Base-by-base conservation (phyloP, 495 filamentous ascomycete species). In the Podospora bellae-mahoneyi region DNA sequence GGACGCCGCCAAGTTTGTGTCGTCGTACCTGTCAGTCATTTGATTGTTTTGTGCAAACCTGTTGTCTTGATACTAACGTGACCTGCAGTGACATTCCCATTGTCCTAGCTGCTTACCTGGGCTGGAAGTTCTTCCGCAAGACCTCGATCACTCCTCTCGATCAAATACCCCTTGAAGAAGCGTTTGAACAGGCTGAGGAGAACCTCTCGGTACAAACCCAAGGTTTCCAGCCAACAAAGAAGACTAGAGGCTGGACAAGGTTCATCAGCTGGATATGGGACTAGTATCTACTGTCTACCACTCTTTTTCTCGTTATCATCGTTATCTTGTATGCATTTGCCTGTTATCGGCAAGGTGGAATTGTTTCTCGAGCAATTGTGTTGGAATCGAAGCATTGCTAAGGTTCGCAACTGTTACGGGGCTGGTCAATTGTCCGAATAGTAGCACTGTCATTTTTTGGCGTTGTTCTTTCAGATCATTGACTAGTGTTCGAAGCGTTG, bases 61-160 rank as follows among this genome's bases (percentile, higher is more conserved):
- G 15, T 56, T 39, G 6, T 32, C 10, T 1, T 18, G 19, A 55
- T 67, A 15, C 67, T 63, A 20, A 66, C 34, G 20, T 56, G 10
- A 32, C 20, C 26, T 26, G 60, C 54, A 83, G 83, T 60, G 84
- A 87, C 59, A 83, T 90, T 32, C 85, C 85, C 0, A 79, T 89
- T 28, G 82, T 88, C 54, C 58, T 81, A 0, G 66, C 66, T 1
- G 79, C 87, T 23, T 88, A 84, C 65, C 68, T 87, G 20, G 80
- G 79, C 4, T 90, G 82, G 77, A 90, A 90, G 64, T 67, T 82
- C 5, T 67, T 78, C 30, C 85, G 82, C 66, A 84, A 79, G 67
- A 88, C 86, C 0, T 84, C 81, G 66, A 73, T 89, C 23, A 78
- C 84, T 18, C 75, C 81, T 5, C 76, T 86, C 15, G 79, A 83